Evolutionary conservation across 2,329 filamentous ascomycete species (phyloP), one percentile per base, ranked within the genome.

Genomic region (Pseudodiploospora longispora): DNA sequence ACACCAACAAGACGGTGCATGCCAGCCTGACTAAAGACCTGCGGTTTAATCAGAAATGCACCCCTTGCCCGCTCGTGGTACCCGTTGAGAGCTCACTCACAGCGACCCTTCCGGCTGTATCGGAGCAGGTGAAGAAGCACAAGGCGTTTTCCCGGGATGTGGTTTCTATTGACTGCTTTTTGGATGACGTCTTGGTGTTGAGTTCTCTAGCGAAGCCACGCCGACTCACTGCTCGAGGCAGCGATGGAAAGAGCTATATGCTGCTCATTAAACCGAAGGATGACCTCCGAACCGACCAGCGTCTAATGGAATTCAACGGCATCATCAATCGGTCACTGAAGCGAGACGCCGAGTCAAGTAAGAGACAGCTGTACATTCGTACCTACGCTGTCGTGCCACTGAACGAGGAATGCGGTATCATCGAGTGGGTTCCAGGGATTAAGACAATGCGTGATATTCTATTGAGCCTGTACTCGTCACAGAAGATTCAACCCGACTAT

Each of bases 291-390:
- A 98, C 95, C 53, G 94, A 99, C 57, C 91, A 97, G 63, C 87
- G 93, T 41, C 80, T 98, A 19, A 98, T 98, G 90, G 94, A 98
- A 60, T 98, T 98, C 72, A 98, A 97, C 61, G 82, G 85, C 38
- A 93, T 97, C 79, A 97, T 98, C 70, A 98, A 98, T 61, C 79
- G 93, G 47, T 88, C 91, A 3, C 68, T 99, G 45, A 95, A 96
- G 60, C 82, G 86, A 49, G 90, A 97, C 57, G 83, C 90, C 2
- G 90, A 96, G 59, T 87, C 89, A 10, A 94, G 87, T 63, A 85
- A 87, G 61, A 80, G 93, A 10, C 86, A 93, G 52, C 75, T 98
- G 44, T 95, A 95, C 62, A 95, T 99, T 65, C 89, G 90, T 59
- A 98, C 93, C 0, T 98, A 99, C 56, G 89, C 88, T 6, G 94